Conservation (phyloP, 75 land plant genomes). For the Pinus albicaulis region DNA sequence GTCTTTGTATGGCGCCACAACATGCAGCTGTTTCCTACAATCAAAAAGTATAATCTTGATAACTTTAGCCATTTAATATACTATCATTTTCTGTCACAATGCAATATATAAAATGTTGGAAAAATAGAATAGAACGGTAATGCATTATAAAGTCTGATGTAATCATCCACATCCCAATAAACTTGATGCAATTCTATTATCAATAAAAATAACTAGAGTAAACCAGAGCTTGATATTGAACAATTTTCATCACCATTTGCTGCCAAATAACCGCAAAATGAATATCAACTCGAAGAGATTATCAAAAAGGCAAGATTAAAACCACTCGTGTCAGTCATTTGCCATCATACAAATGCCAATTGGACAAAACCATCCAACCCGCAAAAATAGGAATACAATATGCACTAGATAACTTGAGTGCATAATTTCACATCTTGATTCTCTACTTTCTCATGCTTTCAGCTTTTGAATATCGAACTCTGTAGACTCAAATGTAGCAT, state of each 20-base stretch:
- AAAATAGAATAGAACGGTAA: too few species aligned
- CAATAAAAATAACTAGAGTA: too few species aligned
- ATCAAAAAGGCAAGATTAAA: neutral
- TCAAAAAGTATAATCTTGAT: too few species aligned
- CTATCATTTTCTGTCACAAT: too few species aligned
- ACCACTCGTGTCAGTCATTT: neutral
- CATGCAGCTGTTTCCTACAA: too few species aligned
- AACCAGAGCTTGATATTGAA: neutral
- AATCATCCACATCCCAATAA: too few species aligned
- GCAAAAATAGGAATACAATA: neutral
- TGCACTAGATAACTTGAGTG: constrained; percentile 1
- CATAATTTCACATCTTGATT: neutral
- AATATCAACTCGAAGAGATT: neutral
- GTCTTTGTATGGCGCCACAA: too few species aligned
- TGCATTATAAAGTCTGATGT: too few species aligned
- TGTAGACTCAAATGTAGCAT: neutral
- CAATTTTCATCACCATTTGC: neutral
- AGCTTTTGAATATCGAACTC: neutral
- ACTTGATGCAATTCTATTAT: too few species aligned
- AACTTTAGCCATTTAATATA: too few species aligned
- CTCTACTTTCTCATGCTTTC: neutral
- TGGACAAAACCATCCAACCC: neutral
- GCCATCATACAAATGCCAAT: neutral
- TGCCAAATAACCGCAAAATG: neutral
- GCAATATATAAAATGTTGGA: too few species aligned